Evolutionary conservation across 768 basidiomycete genomes (phyloP).

Genomic region (Termitomyces sp.): DNA sequence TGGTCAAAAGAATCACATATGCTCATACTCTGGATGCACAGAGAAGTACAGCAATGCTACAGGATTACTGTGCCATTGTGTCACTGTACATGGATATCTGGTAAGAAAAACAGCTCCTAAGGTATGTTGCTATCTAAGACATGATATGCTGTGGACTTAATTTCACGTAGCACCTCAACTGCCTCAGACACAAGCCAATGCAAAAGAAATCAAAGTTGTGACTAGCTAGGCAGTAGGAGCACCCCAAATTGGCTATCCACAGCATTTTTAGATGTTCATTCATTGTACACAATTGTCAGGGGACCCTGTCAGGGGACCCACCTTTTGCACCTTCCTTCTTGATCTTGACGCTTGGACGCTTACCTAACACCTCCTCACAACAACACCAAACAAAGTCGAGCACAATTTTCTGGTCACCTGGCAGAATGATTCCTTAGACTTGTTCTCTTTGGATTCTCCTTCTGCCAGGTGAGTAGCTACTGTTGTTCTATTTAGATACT

Average conservation of each 20-base stretch:
- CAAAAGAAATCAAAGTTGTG: not conserved
- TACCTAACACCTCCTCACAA: too few species aligned
- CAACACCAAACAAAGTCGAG: too few species aligned
- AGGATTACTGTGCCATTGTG: slow-evolving; percentile 17
- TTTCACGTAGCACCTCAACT: slow-evolving; percentile 2
- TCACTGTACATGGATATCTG: slow-evolving; percentile 14
- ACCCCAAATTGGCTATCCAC: not conserved
- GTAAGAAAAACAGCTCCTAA: slow-evolving; percentile 15
- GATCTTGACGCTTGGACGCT: too few species aligned
- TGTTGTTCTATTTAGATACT: too few species aligned
- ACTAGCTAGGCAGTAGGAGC: not conserved
- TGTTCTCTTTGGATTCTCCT: too few species aligned
- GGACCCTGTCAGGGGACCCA: too few species aligned
- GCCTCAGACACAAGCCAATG: not conserved
- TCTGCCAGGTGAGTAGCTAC: too few species aligned
- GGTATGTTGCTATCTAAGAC: not conserved
- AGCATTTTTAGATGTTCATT: not conserved
- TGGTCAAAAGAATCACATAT: slow-evolving; percentile 13
- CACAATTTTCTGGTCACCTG: too few species aligned
- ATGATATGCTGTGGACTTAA: not conserved
- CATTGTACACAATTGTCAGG: too few species aligned
- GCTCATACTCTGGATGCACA: slow-evolving; percentile 12
- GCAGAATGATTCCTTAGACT: too few species aligned
- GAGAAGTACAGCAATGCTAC: slow-evolving; percentile 19
- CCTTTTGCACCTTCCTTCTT: too few species aligned